These are phyloP conservation scores for Globisporangium barbulae DNA, from an alignment of 352 stramenopile genomes.

Conservation along the genomic window DNA sequence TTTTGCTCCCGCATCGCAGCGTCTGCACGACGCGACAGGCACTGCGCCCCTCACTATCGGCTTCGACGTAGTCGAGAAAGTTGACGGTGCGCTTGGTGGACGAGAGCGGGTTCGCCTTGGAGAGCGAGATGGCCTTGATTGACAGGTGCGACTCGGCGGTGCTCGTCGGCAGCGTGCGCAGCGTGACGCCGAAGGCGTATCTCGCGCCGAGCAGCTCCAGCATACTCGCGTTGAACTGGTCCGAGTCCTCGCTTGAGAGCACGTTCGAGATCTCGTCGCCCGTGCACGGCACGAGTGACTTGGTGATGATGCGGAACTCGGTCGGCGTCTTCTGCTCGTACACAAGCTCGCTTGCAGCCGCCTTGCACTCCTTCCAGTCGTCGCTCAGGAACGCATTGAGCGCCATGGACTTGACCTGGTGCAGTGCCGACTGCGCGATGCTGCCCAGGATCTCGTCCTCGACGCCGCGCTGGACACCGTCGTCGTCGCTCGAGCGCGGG, in stretches of 20 bases:
- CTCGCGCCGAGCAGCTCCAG: slow-evolving; percentile 20
- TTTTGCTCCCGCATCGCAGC: slow-evolving; percentile 8
- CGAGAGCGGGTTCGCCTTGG: slow-evolving; percentile 15
- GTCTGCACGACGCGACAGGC: slow-evolving; percentile 23
- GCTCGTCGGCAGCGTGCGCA: slow-evolving; percentile 18
- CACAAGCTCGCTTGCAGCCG: slow-evolving; percentile 3
- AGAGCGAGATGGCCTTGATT: slow-evolving; percentile 23
- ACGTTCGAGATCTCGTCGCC: slow-evolving; percentile 20
- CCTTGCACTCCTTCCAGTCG: slow-evolving; percentile 11
- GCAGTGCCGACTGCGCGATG: slow-evolving; percentile 16
- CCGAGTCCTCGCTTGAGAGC: slow-evolving; percentile 20
- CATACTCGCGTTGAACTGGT: slow-evolving; percentile 31
- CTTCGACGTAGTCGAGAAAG: slow-evolving; percentile 26
- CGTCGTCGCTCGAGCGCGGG: slow-evolving; percentile 10
- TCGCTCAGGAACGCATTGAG: slow-evolving; percentile 5
- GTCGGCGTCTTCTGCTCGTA: slow-evolving; percentile 13
- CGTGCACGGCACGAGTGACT: slow-evolving; percentile 21
- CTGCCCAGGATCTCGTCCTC: slow-evolving; percentile 17
- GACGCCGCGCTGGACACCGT: neutral
- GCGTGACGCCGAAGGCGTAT: slow-evolving; percentile 23
- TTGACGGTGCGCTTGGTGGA: slow-evolving; percentile 16
- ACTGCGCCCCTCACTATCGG: neutral
- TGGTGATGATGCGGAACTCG: slow-evolving; percentile 21
- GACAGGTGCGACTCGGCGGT: slow-evolving; percentile 14
- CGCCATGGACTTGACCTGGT: slow-evolving; percentile 10